These are phyloP conservation scores for Nigrospora osmanthi DNA, from an alignment of 2,329 filamentous ascomycete genomes.

Conservation along the genomic window DNA sequence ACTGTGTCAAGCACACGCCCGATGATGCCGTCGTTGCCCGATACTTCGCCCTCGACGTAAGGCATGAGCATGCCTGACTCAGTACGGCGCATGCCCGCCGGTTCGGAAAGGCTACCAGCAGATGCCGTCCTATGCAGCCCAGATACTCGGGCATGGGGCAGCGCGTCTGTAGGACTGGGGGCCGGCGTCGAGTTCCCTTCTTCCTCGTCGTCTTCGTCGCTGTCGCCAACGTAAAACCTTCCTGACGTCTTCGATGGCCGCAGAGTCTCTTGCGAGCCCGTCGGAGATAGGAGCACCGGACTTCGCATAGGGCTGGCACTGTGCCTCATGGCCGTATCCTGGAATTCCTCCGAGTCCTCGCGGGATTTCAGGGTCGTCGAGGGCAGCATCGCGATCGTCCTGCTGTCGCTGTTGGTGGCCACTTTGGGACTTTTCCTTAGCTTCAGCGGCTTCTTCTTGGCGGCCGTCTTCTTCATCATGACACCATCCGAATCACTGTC, in stretches of 20 bases:
- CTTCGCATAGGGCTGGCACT: constrained; percentile 38
- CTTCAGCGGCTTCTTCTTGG: constrained; percentile 49
- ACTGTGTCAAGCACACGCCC: constrained; percentile 76
- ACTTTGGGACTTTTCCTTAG: constrained; percentile 29
- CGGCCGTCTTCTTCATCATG: constrained; percentile 68
- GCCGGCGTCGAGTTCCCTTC: constrained; percentile 27
- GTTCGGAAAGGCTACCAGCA: constrained; percentile 39
- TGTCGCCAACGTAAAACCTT: constrained; percentile 56
- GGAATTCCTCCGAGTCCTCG: constrained; percentile 64
- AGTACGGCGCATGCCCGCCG: constrained; percentile 64
- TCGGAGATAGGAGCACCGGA: constrained; percentile 52
- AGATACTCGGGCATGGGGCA: constrained; percentile 9
- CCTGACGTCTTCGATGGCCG: constrained; percentile 61
- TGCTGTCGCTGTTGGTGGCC: constrained; percentile 56
- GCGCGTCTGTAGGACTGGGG: constrained; percentile 11
- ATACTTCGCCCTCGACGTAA: constrained; percentile 64
- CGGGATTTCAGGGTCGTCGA: constrained; percentile 83
- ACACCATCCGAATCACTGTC: constrained; percentile 67
- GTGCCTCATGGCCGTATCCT: constrained; percentile 55
- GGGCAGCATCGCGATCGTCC: constrained; percentile 81
- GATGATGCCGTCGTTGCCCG: constrained; percentile 56
- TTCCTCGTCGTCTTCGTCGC: constrained; percentile 51
- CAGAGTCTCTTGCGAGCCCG: constrained; percentile 76
- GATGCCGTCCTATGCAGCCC: constrained; percentile 41
- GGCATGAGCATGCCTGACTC: constrained; percentile 90